Evolutionary conservation across 371 early-diverging fungal species (phyloP).

Genomic region (Chytridium lagenaria): DNA sequence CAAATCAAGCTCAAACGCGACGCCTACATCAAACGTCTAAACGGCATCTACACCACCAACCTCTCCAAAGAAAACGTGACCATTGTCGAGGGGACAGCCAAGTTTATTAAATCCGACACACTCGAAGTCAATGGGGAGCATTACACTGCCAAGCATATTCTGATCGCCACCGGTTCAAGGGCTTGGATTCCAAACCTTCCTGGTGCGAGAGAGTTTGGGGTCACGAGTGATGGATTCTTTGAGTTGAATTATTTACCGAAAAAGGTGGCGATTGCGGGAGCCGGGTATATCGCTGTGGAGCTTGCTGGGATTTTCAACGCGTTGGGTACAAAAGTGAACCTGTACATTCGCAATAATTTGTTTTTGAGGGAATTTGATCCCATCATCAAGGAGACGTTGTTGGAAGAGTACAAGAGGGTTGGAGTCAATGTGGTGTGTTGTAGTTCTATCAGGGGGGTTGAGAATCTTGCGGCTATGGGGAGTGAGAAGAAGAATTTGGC

Average conservation of each 20-base stretch:
- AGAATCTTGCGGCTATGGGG: conserved; percentile 44
- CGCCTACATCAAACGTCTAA: conserved; percentile 93
- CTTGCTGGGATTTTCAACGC: conserved; percentile 93
- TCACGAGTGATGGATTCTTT: conserved; percentile 96
- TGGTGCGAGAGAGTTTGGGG: conserved; percentile 78
- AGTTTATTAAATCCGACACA: conserved; percentile 73
- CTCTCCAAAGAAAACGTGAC: conserved; percentile 86
- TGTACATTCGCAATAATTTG: conserved; percentile 84
- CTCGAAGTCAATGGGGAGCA: conserved; percentile 68
- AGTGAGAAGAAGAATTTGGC: conserved; percentile 46
- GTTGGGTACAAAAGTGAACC: conserved; percentile 80
- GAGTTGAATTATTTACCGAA: conserved; percentile 90
- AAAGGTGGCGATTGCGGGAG: conserved; percentile 61
- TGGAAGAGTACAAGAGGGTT: conserved; percentile 70
- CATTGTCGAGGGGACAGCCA: conserved; percentile 82
- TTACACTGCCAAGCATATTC: conserved; percentile 69
- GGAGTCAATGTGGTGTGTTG: conserved; percentile 71
- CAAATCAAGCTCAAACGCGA: conserved; percentile 89
- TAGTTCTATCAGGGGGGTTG: conserved; percentile 59
- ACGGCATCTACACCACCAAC: conserved; percentile 94
- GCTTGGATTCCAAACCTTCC: conserved; percentile 66
- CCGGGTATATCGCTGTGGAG: conserved; percentile 94
- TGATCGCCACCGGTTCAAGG: conserved; percentile 78
- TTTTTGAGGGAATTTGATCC: conserved; percentile 92
- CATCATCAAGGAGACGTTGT: conserved; percentile 82